phyloP scores from a whole-genome alignment of 2,329 filamentous ascomycete genomes.

The Dactylellina drechsleri region DNA sequence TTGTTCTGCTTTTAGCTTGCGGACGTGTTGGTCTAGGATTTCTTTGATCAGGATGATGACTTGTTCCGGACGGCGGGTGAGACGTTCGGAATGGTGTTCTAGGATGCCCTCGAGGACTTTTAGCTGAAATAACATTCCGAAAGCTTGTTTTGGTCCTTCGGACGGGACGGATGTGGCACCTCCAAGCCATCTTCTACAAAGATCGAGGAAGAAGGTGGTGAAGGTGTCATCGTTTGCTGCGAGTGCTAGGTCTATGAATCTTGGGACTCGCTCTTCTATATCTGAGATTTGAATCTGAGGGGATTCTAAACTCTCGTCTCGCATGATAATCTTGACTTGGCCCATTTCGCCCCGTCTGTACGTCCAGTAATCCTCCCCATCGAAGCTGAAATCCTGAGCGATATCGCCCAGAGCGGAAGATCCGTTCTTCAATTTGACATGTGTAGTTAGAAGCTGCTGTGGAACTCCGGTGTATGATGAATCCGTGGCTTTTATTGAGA shows the following conservation, averaged over 20 bases:
- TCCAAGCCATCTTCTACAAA: slow-evolving; percentile 70
- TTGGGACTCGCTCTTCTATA: slow-evolving; percentile 65
- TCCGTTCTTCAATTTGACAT: slow-evolving; percentile 25
- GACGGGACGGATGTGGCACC: slow-evolving; percentile 57
- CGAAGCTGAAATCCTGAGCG: slow-evolving; percentile 51
- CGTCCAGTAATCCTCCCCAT: slow-evolving; percentile 53
- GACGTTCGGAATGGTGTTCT: slow-evolving; percentile 70
- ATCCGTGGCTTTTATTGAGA: slow-evolving; percentile 24
- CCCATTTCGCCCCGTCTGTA: slow-evolving; percentile 61
- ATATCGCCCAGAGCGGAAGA: slow-evolving; percentile 35
- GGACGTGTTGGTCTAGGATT: slow-evolving; percentile 67
- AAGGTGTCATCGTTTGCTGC: slow-evolving; percentile 69
- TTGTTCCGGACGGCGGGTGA: slow-evolving; percentile 73
- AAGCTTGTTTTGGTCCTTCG: slow-evolving; percentile 46
- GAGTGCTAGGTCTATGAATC: slow-evolving; percentile 66
- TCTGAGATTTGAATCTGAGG: slow-evolving; percentile 48
- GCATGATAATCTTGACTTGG: slow-evolving; percentile 66
- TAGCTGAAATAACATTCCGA: slow-evolving; percentile 67
- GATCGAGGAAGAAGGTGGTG: slow-evolving; percentile 69
- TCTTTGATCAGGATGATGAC: slow-evolving; percentile 73
- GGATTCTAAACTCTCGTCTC: slow-evolving; percentile 17
- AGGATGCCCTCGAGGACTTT: slow-evolving; percentile 74
- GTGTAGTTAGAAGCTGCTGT: slow-evolving; percentile 24
- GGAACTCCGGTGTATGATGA: slow-evolving; percentile 21
- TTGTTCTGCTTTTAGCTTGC: slow-evolving; percentile 63